These are phyloP conservation scores for Talaromyces ruber DNA, from an alignment of 495 filamentous ascomycete species.

Conservation along the genomic window DNA sequence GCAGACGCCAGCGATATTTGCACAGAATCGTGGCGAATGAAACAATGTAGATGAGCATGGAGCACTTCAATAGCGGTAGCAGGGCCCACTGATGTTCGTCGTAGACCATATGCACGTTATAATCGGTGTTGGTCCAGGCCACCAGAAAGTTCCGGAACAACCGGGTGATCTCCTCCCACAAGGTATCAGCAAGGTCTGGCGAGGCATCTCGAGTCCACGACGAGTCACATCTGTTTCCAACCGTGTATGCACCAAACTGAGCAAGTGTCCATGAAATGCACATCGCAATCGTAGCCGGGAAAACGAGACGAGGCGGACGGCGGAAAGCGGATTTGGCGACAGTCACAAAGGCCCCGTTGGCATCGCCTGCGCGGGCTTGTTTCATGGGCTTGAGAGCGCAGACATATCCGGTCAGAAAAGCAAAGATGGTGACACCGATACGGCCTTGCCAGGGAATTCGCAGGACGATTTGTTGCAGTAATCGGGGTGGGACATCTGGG, in stretches of 20 bases:
- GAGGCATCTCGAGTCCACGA: constrained; percentile 52
- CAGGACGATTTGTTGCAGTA: constrained; percentile 52
- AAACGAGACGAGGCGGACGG: constrained; percentile 51
- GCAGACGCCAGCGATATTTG: constrained; percentile 47
- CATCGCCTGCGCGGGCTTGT: constrained; percentile 45
- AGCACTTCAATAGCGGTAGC: constrained; percentile 51
- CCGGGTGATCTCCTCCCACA: constrained; percentile 26
- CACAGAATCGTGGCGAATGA: constrained; percentile 48
- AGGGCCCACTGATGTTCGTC: constrained; percentile 62
- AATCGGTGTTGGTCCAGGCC: constrained; percentile 47
- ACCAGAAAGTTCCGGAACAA: constrained; percentile 42
- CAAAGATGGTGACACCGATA: constrained; percentile 58
- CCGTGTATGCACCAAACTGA: constrained; percentile 50
- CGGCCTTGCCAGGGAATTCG: constrained; percentile 57
- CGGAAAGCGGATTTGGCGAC: constrained; percentile 56
- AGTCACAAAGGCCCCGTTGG: constrained; percentile 40
- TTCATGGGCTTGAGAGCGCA: constrained; percentile 59
- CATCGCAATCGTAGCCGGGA: constrained; percentile 51
- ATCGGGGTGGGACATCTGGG: constrained; percentile 34
- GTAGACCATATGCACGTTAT: constrained; percentile 36
- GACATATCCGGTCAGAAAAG: constrained; percentile 60
- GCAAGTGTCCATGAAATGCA: constrained; percentile 48
- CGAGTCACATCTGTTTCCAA: constrained; percentile 47
- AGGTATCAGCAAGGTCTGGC: constrained; percentile 30
- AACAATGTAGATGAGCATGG: constrained; percentile 52